A percentile compares a stretch with the other conserved stretches of the same genome.
phyloP scores from a whole-genome alignment of 2,329 filamentous ascomycete species.

The Thermoascus crustaceus region DNA sequence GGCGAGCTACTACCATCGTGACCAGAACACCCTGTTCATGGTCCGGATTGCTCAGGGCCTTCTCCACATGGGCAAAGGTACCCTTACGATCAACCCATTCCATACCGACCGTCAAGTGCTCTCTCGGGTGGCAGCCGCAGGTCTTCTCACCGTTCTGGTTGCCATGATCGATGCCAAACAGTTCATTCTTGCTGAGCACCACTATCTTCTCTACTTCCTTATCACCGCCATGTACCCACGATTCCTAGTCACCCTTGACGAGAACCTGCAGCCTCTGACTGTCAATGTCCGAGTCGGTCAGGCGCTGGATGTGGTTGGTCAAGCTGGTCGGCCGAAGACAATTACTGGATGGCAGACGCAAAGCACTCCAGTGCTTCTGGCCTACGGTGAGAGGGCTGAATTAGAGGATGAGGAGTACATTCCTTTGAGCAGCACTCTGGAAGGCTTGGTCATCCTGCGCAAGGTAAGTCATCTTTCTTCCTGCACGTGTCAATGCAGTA shows the following conservation, averaged over 20 bases:
- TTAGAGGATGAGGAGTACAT: slow-evolving; percentile 97
- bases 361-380: slow-evolving; percentile 91
- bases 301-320: slow-evolving; percentile 94
- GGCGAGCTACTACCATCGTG: slow-evolving; percentile 95
- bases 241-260: slow-evolving; percentile 92
- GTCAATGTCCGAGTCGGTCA: slow-evolving; percentile 97
- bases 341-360: slow-evolving; percentile 99
- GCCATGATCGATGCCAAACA: slow-evolving; percentile 94
- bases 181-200: slow-evolving; percentile 62
- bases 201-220: slow-evolving; percentile 96
- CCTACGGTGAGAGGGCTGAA: slow-evolving; percentile 93
- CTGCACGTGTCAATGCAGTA: not conserved
- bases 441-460: slow-evolving; percentile 90
- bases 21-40: slow-evolving; percentile 96
- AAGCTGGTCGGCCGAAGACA: slow-evolving; percentile 94
- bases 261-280: slow-evolving; percentile 84
- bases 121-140: slow-evolving; percentile 81
- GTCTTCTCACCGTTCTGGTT: slow-evolving; percentile 80
- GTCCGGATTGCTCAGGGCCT: slow-evolving; percentile 96
- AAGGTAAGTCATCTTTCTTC: slow-evolving; percentile 58
- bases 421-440: slow-evolving; percentile 78
- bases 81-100: slow-evolving; percentile 94
- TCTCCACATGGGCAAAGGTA: slow-evolving; percentile 98
- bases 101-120: slow-evolving; percentile 96
- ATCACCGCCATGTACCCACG: slow-evolving; percentile 94